These are phyloP conservation scores for Plectosphaerella sp. DNA, from an alignment of 2,329 filamentous ascomycete species.

Conservation along the genomic window DNA sequence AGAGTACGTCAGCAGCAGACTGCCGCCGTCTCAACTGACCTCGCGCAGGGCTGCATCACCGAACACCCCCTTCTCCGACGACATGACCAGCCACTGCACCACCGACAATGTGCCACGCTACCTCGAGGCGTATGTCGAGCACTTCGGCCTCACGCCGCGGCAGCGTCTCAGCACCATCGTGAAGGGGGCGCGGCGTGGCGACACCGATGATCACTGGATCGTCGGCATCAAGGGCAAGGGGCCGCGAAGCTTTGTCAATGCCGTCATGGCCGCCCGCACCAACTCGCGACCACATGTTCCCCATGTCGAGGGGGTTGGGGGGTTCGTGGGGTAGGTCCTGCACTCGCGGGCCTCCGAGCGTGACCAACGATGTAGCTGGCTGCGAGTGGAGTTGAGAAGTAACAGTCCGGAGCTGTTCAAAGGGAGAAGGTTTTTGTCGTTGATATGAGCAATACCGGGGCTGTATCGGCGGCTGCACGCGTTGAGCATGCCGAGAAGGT, in stretches of 20 bases:
- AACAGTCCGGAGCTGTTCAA: slow-evolving; percentile 25
- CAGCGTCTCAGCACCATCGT: slow-evolving; percentile 20
- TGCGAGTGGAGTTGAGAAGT: neutral
- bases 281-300: slow-evolving; percentile 29
- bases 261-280: slow-evolving; percentile 28
- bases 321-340: slow-evolving; percentile 31
- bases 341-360: slow-evolving; percentile 24
- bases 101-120: slow-evolving; percentile 23
- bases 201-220: slow-evolving; percentile 17
- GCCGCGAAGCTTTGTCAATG: slow-evolving; percentile 27
- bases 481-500: slow-evolving; percentile 28
- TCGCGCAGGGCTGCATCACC: slow-evolving; percentile 26
- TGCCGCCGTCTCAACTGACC: neutral
- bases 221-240: slow-evolving; percentile 19
- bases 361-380: slow-evolving; percentile 9
- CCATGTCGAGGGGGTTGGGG: slow-evolving; percentile 24
- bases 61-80: slow-evolving; percentile 27
- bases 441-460: slow-evolving; percentile 34
- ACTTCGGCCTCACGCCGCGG: slow-evolving; percentile 21
- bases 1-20: slow-evolving; percentile 14
- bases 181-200: slow-evolving; percentile 12
- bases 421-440: slow-evolving; percentile 38
- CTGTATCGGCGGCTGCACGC: slow-evolving; percentile 29
- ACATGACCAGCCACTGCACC: slow-evolving; percentile 17
- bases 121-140: slow-evolving; percentile 24